Base-by-base conservation (phyloP, 2,329 filamentous ascomycete species). In the Aureobasidium uvarum region DNA sequence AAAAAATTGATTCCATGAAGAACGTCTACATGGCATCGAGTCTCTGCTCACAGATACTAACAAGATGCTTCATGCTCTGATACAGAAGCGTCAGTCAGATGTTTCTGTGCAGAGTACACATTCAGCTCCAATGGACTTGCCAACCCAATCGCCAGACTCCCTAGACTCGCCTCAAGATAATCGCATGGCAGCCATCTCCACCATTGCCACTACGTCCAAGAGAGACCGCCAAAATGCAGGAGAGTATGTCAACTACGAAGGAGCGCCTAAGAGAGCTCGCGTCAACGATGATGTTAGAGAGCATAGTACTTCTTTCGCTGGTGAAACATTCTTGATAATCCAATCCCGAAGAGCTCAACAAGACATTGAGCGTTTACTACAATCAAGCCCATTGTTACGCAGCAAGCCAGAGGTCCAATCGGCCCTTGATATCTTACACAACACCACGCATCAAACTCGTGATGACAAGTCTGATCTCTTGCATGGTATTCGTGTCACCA, bases 1-100 rank as follows among this genome's bases (percentile, higher is more conserved):
- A n/a, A 4, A 54, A 54, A n/a, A 54, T 54, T 23, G 51, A 54
- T 54, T 11, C 33, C 7, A 54, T 54, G 51, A 54, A 23, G 51
- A 54, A 16, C 51, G 51, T 38, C 51, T 54, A n/a, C 31, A 38
- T 0, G 20, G 51, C 8, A 23, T 54, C 5, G 51, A 54, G n/a
- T 14, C 51, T 2, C 20, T 38, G 11, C 20, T 54, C 4, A 25
- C 33, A 16, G 51, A 54, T 8, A 54, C 51, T 38, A 54, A 54
- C 33, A 54, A 38, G 18, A 54, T 54, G 51, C 20, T 54, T 13
- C 51, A 25, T 14, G 18, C n/a, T 39, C 51, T 54, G 6, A 28
- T 39, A 4, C 38, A 38, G 31, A 54, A 16, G n/a, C 8, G 23
- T 5, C 31, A 54, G 16, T 11, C 11, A 11, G 14, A 18, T 7